A percentile compares a stretch with the other conserved stretches of the same genome.
Evolutionary conservation across 805 yeast species (phyloP).

Genomic region (Kodamaea hsintzibuensis): DNA sequence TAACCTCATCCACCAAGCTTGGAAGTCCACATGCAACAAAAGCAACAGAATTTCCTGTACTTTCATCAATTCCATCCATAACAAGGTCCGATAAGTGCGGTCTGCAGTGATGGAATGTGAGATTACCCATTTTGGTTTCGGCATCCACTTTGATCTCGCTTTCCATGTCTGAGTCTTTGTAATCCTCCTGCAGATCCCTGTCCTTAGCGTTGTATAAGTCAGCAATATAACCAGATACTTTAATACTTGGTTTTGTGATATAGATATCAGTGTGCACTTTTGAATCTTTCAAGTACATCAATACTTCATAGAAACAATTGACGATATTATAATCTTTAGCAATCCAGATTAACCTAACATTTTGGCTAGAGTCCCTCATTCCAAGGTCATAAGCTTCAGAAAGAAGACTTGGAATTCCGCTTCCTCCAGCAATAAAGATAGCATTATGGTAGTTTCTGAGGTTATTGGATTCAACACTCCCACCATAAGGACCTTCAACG

Average conservation of each 20-base stretch:
- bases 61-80: slow-evolving; percentile 31
- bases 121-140: slow-evolving; percentile 8
- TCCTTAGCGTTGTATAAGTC: not conserved
- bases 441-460: slow-evolving; percentile 25
- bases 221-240: not conserved
- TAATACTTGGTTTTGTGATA: slow-evolving; percentile 26
- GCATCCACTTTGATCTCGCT: not conserved
- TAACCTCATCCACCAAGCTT: slow-evolving; percentile 53
- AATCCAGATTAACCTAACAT: slow-evolving; percentile 54
- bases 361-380: slow-evolving; percentile 1
- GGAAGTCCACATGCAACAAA: slow-evolving; percentile 67
- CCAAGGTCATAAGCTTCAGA: slow-evolving; percentile 30
- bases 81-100: slow-evolving; percentile 48
- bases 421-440: slow-evolving; percentile 36
- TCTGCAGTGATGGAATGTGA: slow-evolving; percentile 30
- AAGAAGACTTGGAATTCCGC: slow-evolving; percentile 40
- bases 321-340: slow-evolving; percentile 54
- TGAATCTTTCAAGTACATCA: slow-evolving; percentile 25
- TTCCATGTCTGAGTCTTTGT: slow-evolving; percentile 2
- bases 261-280: slow-evolving; percentile 31
- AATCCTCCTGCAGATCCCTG: not conserved
- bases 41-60: slow-evolving; percentile 44
- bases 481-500: slow-evolving; percentile 43
- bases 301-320: slow-evolving; percentile 48
- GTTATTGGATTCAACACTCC: slow-evolving; percentile 19